Base-by-base conservation (phyloP, 129 eudicot genomes). In the Ambrosia trifida region DNA sequence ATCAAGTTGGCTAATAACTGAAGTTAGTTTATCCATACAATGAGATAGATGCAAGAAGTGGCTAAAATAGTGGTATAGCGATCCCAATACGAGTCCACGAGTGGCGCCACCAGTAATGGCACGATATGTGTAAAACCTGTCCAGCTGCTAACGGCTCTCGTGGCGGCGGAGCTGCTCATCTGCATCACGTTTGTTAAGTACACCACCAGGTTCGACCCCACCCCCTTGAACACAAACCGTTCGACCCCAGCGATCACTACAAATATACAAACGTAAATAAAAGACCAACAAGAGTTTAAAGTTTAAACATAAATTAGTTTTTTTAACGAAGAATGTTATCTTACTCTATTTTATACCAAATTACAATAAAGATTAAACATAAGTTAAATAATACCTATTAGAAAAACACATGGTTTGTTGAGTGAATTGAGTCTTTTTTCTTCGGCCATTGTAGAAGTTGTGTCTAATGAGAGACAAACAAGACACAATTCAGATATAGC, bases 161-260 rank as follows among this genome's bases (percentile, higher is more conserved):
- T 97, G 4, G 99, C 99, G 0, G 96, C 70, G 5, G 99, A 95
- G 71, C 89, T 90, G 74, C 83, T 90, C 99, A 95, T 86, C 36
- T 80, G 65, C 84, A 86, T 72, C 7, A 85, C 91, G 36, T 90
- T 89, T 0, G 89, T 90, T 1, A 95, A 75, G 69, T 95, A 95
- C 4, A 89, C 90, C 61, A 95, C 99, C 60, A 95, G 68, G 78
- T 95, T 95, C 11, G 99, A 95, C 3, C 95, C 97, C 80, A 95
- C 99, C 56, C 99, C 99, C 82, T 95, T 95, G 80, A 84, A 95
- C 50, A 94, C 97, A 76, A 95, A 88, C 68, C 99, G 83, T 74
- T 95, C 99, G 79, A 90, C 79, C 0, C 99, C 99, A 36, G 94
- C 96, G 41, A 95, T 84, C 75, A 77, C 98, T 94, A 63, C 38